Evolutionary conservation across 768 basidiomycete genomes (phyloP).

Genomic region (Kwoniella bestiolae): DNA sequence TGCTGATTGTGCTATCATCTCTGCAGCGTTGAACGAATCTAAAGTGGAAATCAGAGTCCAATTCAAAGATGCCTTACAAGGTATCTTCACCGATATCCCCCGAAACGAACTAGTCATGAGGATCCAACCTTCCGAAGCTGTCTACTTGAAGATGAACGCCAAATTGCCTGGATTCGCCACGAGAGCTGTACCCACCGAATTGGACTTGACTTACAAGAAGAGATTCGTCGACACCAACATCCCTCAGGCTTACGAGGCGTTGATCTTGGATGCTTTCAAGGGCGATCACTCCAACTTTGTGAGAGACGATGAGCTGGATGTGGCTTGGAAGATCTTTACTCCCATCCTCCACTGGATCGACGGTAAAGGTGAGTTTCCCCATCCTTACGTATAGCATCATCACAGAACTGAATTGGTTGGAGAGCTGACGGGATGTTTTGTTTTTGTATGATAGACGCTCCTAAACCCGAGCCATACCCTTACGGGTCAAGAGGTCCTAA

Average conservation of each 20-base stretch:
- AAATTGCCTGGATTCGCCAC: conserved; percentile 92
- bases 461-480: conserved; percentile 76
- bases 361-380: conserved; percentile 60
- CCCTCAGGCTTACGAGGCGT: conserved; percentile 91
- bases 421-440: not conserved
- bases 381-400: no score
- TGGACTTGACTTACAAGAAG: conserved; percentile 97
- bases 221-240: conserved; percentile 89
- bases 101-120: conserved; percentile 97
- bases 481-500: conserved; percentile 97
- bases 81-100: conserved; percentile 94
- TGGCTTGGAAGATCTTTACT: conserved; percentile 82
- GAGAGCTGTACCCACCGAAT: conserved; percentile 89
- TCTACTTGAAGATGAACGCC: conserved; percentile 95
- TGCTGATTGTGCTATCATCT: conserved; percentile 2
- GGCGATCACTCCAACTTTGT: conserved; percentile 99
- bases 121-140: conserved; percentile 93
- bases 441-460: conserved; percentile 56
- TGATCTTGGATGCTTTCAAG: conserved; percentile 92
- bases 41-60: conserved; percentile 98
- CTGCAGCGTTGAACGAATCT: conserved; percentile 88
- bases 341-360: conserved; percentile 93
- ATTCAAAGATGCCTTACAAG: conserved; percentile 95
- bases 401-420: no score
- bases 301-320: conserved; percentile 93